Evolutionary conservation across 768 basidiomycete genomes (phyloP), one percentile per base, ranked within the genome.

Genomic region (Hysterangium stoloniferum): DNA sequence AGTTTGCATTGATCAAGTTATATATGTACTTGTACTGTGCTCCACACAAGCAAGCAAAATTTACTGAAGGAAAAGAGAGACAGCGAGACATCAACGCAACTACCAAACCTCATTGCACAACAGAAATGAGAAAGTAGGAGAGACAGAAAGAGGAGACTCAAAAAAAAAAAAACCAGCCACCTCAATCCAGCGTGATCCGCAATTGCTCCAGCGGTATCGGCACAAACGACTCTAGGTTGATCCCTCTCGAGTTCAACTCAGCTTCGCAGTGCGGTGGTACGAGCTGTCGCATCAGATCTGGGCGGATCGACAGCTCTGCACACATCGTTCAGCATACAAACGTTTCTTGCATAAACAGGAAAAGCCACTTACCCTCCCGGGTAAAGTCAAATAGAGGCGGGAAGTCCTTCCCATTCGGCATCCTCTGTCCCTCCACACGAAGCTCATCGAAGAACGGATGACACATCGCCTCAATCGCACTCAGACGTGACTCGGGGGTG

Each of bases 361-460:
- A 48, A 20, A 41, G 31, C 25, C 31, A 71, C 89, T 70, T 58
- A 93, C 93, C 92, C 72, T 96, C 95, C 56, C 87, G 82, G 50
- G 93, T 91, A 65, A 96, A 97, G 72, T 99, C 80, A 68, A 99
- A 98, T 57, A 99, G 70, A 29, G 78, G 77, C 1, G 96, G 96
- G 69, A 97, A 90, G 46, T 95, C 91, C 67, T 91, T 94, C 55
- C 96, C 94, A 58, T 94, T 96, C 6, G 94, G 93, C 90, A 99
- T 90, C 68, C 83, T 80, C 38, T 89, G 86, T 0, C 90, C 92
- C 63, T 94, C 89, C 36, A 76, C 77, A 56, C 91, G 81, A 59
- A 99, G 68, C 69, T 99, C 96, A 63, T 98, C 94, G 66, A 99
- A 99, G 84, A 98, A 94, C 24, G 88, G 82, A 64, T 95, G 84